Evolutionary conservation across 2,329 filamentous ascomycete species (phyloP), one percentile per base, ranked within the genome.

Genomic region (Endoconidiophora laricicola): DNA sequence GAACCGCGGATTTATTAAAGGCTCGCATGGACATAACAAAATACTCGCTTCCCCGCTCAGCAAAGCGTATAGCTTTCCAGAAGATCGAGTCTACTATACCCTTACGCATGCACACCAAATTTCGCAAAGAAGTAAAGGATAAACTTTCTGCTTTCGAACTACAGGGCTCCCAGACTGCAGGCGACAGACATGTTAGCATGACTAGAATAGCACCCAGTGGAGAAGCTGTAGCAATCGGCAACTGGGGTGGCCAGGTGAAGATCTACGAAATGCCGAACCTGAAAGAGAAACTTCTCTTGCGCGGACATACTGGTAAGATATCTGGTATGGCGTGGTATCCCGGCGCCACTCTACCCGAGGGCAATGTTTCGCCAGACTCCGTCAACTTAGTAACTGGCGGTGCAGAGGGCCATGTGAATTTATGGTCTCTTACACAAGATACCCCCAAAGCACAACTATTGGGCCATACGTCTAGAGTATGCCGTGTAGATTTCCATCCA

Each of bases 311-410:
- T 5, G 87, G 86, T 64, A 84, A 88, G 57, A 80, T 96, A 52
- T 88, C 90, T 55, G 91, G 91, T 4, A 71, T 98, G 24, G 79
- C 87, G 2, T 98, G 91, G 91, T 80, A 79, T 59, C 91, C 91
- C 0, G 84, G 81, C 3, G 78, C 88, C 4, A 94, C 86, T 1
- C 60, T 93, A 18, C 71, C 81, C 0, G 75, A 74, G 23, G 74
- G 74, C n/a, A 79, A 72, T 46, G 76, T 94, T 4, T 86, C 86
- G 0, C 69, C 78, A 6, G 77, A 79, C 23, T 70, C 77, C 1
- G 77, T 94, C 50, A 95, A 95, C 60, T 72, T 98, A 36, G 90
- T 87, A 0, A 93, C 88, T 2, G 86, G 88, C 42, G 91, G 87
- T 39, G 88, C 86, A 16, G 90, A 95, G 60, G 86, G 85, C 1